These are phyloP conservation scores for Royoungia palumana DNA, from an alignment of 768 basidiomycete species.

Conservation along the genomic window DNA sequence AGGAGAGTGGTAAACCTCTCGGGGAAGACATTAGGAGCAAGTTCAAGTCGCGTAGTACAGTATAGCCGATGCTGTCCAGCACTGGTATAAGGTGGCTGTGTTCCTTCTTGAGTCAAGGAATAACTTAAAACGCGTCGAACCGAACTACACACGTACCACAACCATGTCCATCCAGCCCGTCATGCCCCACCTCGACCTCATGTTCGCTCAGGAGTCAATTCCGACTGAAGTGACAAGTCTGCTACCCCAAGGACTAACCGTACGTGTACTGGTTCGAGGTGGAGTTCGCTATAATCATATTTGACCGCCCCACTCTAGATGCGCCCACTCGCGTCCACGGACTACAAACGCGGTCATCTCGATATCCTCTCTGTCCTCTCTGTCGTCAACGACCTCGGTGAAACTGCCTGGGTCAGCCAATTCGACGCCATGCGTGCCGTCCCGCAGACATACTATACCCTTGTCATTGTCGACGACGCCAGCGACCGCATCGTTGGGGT, in stretches of 20 bases:
- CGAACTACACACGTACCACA: not conserved
- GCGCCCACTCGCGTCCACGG: constrained; percentile 84
- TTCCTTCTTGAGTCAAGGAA: too few species aligned
- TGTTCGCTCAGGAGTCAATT: constrained; percentile 73
- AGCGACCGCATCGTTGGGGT: constrained; percentile 80
- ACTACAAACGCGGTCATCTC: constrained; percentile 81
- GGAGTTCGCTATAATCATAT: not conserved
- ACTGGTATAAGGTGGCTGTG: too few species aligned
- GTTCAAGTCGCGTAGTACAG: constrained; percentile 7
- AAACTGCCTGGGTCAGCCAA: constrained; percentile 64
- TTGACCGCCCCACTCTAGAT: constrained; percentile 48
- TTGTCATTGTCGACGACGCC: constrained; percentile 77
- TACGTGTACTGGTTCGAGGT: not conserved
- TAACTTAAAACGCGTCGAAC: too few species aligned
- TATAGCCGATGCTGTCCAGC: too few species aligned
- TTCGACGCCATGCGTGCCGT: constrained; percentile 58
- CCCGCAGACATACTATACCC: constrained; percentile 69
- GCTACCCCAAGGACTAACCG: constrained; percentile 48
- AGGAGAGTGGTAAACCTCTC: constrained; percentile 19
- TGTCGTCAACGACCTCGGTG: constrained; percentile 62
- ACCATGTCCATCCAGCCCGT: constrained; percentile 38
- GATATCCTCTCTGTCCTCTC: constrained; percentile 74
- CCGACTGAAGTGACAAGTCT: constrained; percentile 56
- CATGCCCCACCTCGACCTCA: constrained; percentile 78
- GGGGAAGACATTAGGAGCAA: constrained; percentile 21